Base-by-base conservation (phyloP, 768 basidiomycete species). In the Candolleomyces eurysporus region DNA sequence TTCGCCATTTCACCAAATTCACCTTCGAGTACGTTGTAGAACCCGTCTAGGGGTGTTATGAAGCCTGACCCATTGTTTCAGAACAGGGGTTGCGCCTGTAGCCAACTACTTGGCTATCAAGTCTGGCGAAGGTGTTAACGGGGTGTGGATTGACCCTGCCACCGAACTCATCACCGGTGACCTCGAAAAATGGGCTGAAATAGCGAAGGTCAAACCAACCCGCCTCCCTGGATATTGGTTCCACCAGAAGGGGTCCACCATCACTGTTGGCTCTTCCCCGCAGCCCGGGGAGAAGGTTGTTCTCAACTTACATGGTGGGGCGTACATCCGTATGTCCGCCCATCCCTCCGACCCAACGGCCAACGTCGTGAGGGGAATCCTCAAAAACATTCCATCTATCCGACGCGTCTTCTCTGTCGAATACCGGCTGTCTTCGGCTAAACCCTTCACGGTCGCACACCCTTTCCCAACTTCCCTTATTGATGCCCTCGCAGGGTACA, bases 381-480 rank as follows among this genome's bases (percentile, higher is more conserved):
- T 90, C 22, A 67, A 83, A 61, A 74, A 82, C 42, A 72, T 76
- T 45, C 69, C 75, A 46, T 62, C 75, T 13, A 69, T 85, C n/a
- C 70, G 75, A 31, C 82, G 86, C 46, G 74, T 78, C 5, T 81
- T 90, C 66, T 81, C 82, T 13, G 66, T 91, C 52, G 92, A 92
- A 72, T 94, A 94, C 71, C 86, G 91, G 5, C 81, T 88, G 48
- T 83, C 85, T 43, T 73, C 83, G 6, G 69, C 73, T 13, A 69
- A 75, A 53, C 79, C 84, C 30, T 74, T 74, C 66, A 62, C 68
- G 31, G 71, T 76, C 13, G 73, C 72, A 5, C 78, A 86, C 62
- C 82, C 90, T 8, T 94, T 94, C 76, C 92, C 92, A 0, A 78
- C 88, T 0, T 89, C 89, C 19, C 77, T 94, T 0, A 73, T 94